Evolutionary conservation across 2,329 filamentous ascomycete genomes (phyloP).

Genomic region (Phialemoniopsis sp.): DNA sequence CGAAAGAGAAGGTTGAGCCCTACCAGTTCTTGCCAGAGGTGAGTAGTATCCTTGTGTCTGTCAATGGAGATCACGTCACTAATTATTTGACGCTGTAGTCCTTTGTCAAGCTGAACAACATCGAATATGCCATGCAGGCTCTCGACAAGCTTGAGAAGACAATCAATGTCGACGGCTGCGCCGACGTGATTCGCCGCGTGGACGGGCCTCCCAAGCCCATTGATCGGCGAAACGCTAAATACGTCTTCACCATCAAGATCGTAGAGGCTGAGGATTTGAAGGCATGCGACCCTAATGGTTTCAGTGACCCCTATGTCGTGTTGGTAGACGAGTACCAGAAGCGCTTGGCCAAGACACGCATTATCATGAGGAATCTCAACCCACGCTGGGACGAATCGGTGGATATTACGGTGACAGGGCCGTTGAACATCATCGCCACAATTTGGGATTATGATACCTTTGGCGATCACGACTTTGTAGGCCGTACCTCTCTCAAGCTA

Average conservation of each 20-base stretch:
- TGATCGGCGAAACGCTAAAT: conserved; percentile 71
- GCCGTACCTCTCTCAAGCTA: conserved; percentile 94
- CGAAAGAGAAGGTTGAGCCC: conserved; percentile 88
- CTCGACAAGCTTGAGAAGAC: conserved; percentile 85
- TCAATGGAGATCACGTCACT: background rate
- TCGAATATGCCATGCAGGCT: conserved; percentile 90
- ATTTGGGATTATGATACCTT: conserved; percentile 98
- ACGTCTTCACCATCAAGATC: conserved; percentile 98
- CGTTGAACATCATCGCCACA: conserved; percentile 92
- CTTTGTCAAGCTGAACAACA: conserved; percentile 95
- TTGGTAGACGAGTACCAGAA: conserved; percentile 98
- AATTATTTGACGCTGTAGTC: conserved; percentile 53
- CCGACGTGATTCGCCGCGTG: conserved; percentile 71
- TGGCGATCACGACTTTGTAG: conserved; percentile 95
- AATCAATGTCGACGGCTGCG: conserved; percentile 89
- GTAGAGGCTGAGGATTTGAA: conserved; percentile 97
- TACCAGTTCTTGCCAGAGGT: conserved; percentile 96
- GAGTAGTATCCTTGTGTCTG: conserved; percentile 20
- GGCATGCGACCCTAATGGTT: conserved; percentile 92
- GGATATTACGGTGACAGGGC: conserved; percentile 87
- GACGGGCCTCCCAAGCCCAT: conserved; percentile 65
- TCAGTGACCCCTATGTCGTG: conserved; percentile 95
- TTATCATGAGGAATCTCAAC: conserved; percentile 85
- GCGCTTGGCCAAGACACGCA: conserved; percentile 87
- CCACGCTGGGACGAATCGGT: conserved; percentile 97